Percentiles rank a stretch among this genome's conserved stretches.
Conservation (phyloP, 345 rosid genomes). For the Linum trigynum region DNA sequence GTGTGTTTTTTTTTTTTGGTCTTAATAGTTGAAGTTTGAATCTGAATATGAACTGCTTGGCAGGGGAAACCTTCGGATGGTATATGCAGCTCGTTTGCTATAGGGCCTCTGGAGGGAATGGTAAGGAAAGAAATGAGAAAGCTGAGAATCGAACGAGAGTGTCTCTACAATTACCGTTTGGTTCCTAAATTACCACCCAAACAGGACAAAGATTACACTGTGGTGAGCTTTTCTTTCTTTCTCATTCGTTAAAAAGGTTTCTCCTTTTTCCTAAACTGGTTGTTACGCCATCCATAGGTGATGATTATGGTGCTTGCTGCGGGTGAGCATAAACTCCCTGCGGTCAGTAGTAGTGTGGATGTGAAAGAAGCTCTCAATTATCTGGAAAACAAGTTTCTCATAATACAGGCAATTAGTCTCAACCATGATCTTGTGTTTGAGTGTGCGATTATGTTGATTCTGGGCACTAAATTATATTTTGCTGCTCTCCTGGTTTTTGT, state of each 20-base stretch:
- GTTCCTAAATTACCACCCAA: constrained; percentile 7
- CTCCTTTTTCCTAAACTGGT: neutral
- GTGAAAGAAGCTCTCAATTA: constrained; percentile 16
- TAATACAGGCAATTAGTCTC: constrained; percentile 11
- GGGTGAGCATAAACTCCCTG: constrained; percentile 11
- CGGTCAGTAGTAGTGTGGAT: constrained; percentile 8
- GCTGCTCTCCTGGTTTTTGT: no score
- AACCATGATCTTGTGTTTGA: neutral
- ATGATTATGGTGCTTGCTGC: constrained; percentile 12
- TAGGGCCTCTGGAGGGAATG: constrained; percentile 8
- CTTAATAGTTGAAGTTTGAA: neutral
- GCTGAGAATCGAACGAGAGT: constrained; percentile 17
- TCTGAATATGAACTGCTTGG: neutral
- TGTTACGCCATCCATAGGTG: constrained; percentile 8
- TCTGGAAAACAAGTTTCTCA: constrained; percentile 10
- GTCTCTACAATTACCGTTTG: constrained; percentile 16
- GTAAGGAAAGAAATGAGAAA: constrained; percentile 18
- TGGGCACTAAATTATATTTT: neutral
- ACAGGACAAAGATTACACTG: constrained; percentile 18
- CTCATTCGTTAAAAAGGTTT: neutral
- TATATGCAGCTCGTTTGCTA: neutral
- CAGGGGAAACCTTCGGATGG: constrained; percentile 6
- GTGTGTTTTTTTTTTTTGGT: neutral
- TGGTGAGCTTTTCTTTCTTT: constrained; percentile 7
- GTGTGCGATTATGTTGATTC: neutral